Percentiles rank a stretch among this genome's conserved stretches.
Evolutionary conservation across 148 eudicot genomes (phyloP).

Genomic region (Drosera capensis): DNA sequence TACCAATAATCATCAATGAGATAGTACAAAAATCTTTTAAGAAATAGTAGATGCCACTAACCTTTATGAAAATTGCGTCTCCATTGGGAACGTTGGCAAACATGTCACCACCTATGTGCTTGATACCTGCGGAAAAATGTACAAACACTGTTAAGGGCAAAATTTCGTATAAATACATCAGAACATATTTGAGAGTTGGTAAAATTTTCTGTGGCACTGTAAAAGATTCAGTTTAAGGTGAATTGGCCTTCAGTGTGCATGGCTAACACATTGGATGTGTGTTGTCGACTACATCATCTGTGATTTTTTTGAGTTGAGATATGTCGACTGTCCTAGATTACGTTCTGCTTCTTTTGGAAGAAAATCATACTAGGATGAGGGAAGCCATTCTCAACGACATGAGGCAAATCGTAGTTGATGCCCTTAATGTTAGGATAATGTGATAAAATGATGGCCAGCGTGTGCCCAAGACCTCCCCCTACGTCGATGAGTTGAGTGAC

Average conservation of each 20-base stretch:
- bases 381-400: conserved; percentile 15
- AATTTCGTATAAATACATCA: background rate
- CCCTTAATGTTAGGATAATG: conserved; percentile 19
- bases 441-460: conserved; percentile 15
- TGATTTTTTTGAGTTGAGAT: too few species aligned
- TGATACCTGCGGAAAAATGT: conserved; percentile 6
- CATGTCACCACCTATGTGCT: conserved; percentile 22
- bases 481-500: conserved; percentile 20
- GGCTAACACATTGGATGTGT: too few species aligned
- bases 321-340: background rate
- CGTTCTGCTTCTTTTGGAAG: background rate
- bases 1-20: too few species aligned
- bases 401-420: conserved; percentile 20
- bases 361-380: conserved; percentile 14
- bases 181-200: too few species aligned
- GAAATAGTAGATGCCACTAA: too few species aligned
- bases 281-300: background rate
- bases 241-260: too few species aligned
- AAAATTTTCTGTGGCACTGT: background rate
- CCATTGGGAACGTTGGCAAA: conserved; percentile 16
- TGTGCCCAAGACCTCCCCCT: conserved; percentile 25
- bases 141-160: background rate
- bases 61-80: conserved; percentile 24
- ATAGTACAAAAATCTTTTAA: too few species aligned
- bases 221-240: too few species aligned